These are phyloP conservation scores for Niebla homalea DNA, from an alignment of 495 filamentous ascomycete genomes.

Conservation along the genomic window DNA sequence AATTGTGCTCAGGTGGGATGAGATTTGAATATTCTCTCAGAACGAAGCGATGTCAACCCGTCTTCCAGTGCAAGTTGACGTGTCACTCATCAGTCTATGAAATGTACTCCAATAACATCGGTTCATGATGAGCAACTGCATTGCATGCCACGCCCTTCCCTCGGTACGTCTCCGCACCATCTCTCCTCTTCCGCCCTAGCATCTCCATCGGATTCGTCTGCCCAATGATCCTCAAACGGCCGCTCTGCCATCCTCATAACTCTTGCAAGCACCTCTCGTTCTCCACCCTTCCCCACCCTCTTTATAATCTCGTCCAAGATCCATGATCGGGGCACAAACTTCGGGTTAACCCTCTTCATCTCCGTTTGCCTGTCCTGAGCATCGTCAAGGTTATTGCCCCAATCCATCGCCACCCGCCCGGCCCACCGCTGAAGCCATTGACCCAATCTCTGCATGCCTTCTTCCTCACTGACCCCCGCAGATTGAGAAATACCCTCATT, in stretches of 20 bases:
- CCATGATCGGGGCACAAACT: constrained; percentile 81
- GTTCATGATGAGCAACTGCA: constrained; percentile 53
- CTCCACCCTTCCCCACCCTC: constrained; percentile 70
- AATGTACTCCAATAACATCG: not conserved
- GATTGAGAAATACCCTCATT: constrained; percentile 44
- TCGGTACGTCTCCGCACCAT: constrained; percentile 81
- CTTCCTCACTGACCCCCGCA: constrained; percentile 37
- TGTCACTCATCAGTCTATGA: no score
- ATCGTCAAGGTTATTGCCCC: constrained; percentile 34
- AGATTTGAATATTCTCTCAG: no score
- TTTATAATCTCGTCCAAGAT: constrained; percentile 86
- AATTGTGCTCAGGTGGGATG: no score
- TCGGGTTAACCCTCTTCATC: constrained; percentile 85
- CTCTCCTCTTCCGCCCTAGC: constrained; percentile 62
- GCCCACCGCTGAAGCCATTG: constrained; percentile 69
- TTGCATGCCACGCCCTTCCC: constrained; percentile 62
- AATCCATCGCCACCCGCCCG: constrained; percentile 54
- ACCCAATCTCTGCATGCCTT: constrained; percentile 46
- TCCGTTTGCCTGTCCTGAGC: constrained; percentile 48
- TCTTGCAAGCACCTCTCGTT: constrained; percentile 59
- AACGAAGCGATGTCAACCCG: no score
- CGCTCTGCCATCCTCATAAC: constrained; percentile 68
- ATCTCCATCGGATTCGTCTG: constrained; percentile 21
- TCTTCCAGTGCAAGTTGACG: no score
- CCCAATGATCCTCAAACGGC: constrained; percentile 76